These are phyloP conservation scores for Teratosphaeria epicoccoides DNA, from an alignment of 2,329 filamentous ascomycete genomes.

Conservation along the genomic window DNA sequence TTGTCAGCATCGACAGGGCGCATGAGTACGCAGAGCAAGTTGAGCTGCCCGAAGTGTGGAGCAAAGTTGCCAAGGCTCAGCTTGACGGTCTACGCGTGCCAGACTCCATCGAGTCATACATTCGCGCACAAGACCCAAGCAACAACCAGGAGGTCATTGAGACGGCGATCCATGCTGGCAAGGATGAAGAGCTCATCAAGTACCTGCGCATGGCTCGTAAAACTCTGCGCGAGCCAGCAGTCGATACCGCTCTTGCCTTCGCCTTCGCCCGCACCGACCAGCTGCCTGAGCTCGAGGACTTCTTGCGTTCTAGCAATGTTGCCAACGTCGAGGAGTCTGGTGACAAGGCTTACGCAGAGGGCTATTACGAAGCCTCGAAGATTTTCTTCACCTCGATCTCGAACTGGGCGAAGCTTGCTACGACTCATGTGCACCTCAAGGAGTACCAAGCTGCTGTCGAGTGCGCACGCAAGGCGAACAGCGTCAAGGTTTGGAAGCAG, in stretches of 20 bases:
- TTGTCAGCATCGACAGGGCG: conserved; percentile 95
- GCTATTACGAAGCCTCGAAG: conserved; percentile 90
- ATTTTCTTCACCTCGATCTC: conserved; percentile 98
- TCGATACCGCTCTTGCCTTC: conserved; percentile 91
- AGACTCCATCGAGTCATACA: conserved; percentile 93
- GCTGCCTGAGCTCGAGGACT: conserved; percentile 88
- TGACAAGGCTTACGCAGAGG: conserved; percentile 95
- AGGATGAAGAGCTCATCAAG: conserved; percentile 95
- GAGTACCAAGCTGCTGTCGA: conserved; percentile 98
- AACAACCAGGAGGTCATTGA: conserved; percentile 97
- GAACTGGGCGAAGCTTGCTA: conserved; percentile 98
- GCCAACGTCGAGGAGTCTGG: conserved; percentile 93
- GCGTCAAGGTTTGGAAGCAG: conserved; percentile 98
- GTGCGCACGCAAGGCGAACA: conserved; percentile 96
- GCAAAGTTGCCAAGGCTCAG: conserved; percentile 94
- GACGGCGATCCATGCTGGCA: conserved; percentile 85
- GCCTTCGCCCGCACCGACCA: conserved; percentile 86
- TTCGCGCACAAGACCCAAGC: conserved; percentile 81
- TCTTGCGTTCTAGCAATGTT: conserved; percentile 84
- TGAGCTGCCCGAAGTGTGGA: conserved; percentile 92
- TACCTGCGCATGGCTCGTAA: conserved; percentile 95
- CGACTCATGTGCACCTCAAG: conserved; percentile 89
- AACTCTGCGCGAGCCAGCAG: conserved; percentile 82
- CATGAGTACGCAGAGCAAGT: conserved; percentile 93
- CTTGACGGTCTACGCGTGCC: conserved; percentile 86